Percentiles rank a stretch among this genome's conserved stretches.
Evolutionary conservation across 208 protist species (phyloP).

Genomic region (Herpetomonas tarakana): DNA sequence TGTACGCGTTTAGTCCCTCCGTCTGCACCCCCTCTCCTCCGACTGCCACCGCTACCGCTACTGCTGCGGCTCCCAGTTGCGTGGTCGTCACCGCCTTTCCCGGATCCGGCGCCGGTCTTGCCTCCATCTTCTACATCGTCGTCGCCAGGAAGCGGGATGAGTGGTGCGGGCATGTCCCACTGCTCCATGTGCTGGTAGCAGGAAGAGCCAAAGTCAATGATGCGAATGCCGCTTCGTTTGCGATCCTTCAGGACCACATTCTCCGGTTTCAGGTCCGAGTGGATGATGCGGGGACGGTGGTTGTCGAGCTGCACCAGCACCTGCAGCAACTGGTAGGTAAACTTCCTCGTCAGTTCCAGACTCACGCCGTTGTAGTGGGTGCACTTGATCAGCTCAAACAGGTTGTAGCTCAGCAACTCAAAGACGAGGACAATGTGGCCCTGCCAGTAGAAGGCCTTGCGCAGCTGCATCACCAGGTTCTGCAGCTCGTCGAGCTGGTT

Average conservation of each 20-base stretch:
- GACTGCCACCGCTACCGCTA: too few relatives aligned
- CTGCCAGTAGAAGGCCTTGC: constrained; percentile 80
- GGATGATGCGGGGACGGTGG: constrained; percentile 93
- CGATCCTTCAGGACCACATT: constrained; percentile 91
- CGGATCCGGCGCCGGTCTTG: background rate
- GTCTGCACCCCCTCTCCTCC: too few relatives aligned
- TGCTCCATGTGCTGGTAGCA: constrained; percentile 70
- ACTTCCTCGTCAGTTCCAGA: constrained; percentile 89
- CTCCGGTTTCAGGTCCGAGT: constrained; percentile 98
- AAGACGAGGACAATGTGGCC: constrained; percentile 97
- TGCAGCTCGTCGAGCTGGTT: constrained; percentile 49
- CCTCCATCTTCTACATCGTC: background rate
- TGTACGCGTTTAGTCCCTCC: too few relatives aligned
- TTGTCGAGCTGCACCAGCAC: constrained; percentile 91
- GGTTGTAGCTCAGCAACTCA: constrained; percentile 95
- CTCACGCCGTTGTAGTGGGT: constrained; percentile 90
- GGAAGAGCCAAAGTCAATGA: constrained; percentile 98
- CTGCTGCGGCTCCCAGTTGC: background rate
- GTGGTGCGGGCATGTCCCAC: constrained; percentile 19
- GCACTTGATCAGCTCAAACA: constrained; percentile 94
- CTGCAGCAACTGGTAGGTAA: constrained; percentile 93
- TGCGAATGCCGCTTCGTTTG: constrained; percentile 89
- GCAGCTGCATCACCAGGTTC: constrained; percentile 72
- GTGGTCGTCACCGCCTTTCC: background rate
- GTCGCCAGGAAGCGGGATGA: constrained; percentile 12